Evolutionary conservation across 768 basidiomycete genomes (phyloP).

Genomic region (Cystobasidium onofrii): DNA sequence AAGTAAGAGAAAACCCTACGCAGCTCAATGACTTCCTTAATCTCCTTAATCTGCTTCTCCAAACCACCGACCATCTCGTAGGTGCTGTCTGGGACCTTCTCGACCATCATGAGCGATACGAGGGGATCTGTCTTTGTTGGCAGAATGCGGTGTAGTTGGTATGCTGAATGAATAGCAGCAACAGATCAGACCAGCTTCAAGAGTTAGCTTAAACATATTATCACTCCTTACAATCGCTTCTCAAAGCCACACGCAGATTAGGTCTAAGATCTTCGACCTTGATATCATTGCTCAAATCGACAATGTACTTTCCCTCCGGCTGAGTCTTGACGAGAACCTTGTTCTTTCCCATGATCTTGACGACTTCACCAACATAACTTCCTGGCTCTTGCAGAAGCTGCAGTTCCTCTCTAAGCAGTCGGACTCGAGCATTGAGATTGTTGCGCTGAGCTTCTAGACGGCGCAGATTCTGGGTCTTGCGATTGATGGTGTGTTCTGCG

Average conservation of each 20-base stretch:
- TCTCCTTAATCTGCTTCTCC: slow-evolving; percentile 96
- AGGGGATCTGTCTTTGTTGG: slow-evolving; percentile 98
- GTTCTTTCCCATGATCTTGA: slow-evolving; percentile 98
- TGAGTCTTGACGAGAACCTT: slow-evolving; percentile 97
- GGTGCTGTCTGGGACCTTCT: slow-evolving; percentile 97
- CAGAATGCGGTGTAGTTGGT: slow-evolving; percentile 90
- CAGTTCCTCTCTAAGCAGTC: slow-evolving; percentile 76
- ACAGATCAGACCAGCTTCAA: no score
- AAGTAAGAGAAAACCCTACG: slow-evolving; percentile 4
- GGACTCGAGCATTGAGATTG: slow-evolving; percentile 79
- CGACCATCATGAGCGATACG: slow-evolving; percentile 99
- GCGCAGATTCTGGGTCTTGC: slow-evolving; percentile 90
- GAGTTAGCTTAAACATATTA: no score
- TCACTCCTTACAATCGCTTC: slow-evolving; percentile 56
- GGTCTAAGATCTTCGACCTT: slow-evolving; percentile 70
- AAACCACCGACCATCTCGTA: slow-evolving; percentile 99
- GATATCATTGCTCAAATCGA: slow-evolving; percentile 83
- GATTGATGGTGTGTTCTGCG: slow-evolving; percentile 83
- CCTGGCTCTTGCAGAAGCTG: slow-evolving; percentile 90
- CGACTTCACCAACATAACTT: slow-evolving; percentile 92
- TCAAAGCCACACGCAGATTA: slow-evolving; percentile 83
- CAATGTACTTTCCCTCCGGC: slow-evolving; percentile 98
- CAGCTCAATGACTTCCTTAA: slow-evolving; percentile 96
- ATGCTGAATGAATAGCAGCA: slow-evolving; percentile 44
- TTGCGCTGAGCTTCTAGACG: slow-evolving; percentile 95